phyloP scores from a whole-genome alignment of 305 asterid species.

The Lippia alba region DNA sequence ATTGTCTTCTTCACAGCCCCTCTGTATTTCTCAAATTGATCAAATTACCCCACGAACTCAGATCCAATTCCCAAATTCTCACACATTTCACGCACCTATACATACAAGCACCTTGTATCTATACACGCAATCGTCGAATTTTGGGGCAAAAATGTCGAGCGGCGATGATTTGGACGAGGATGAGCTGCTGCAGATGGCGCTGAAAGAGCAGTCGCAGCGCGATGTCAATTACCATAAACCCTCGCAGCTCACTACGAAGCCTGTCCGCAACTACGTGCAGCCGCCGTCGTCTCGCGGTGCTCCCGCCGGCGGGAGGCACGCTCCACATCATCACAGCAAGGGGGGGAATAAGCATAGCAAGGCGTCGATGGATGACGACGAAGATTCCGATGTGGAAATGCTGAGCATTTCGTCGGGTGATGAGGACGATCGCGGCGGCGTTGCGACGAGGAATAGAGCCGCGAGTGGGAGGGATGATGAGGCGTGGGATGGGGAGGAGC shows the following conservation, averaged over 20 bases:
- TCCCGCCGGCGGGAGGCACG: conserved; percentile 33
- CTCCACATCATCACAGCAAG: conserved; percentile 48
- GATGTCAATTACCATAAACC: conserved; percentile 79
- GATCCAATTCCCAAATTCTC: conserved; percentile 46
- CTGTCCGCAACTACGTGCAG: conserved; percentile 88
- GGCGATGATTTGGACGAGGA: conserved; percentile 87
- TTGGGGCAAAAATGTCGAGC: conserved; percentile 64
- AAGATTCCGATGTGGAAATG: conserved; percentile 97
- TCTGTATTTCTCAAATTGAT: conserved; percentile 27
- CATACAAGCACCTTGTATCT: conserved; percentile 19
- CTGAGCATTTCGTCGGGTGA: conserved; percentile 97
- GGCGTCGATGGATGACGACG: conserved; percentile 70
- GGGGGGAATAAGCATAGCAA: conserved; percentile 46
- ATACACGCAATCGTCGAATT: conserved; percentile 22
- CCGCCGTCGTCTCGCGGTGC: conserved; percentile 65
- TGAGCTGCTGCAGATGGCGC: conserved; percentile 94
- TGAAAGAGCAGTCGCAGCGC: conserved; percentile 92
- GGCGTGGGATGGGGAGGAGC: conserved; percentile 95
- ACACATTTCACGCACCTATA: conserved; percentile 25
- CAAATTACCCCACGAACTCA: conserved; percentile 31
- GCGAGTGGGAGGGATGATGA: conserved; percentile 69
- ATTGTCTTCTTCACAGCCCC: conserved; percentile 36
- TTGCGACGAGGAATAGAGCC: conserved; percentile 53
- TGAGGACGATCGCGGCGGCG: conserved; percentile 84
- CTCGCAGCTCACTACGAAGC: conserved; percentile 60